Conservation (phyloP, 306 rosid species). For the Sophora flavescens region DNA sequence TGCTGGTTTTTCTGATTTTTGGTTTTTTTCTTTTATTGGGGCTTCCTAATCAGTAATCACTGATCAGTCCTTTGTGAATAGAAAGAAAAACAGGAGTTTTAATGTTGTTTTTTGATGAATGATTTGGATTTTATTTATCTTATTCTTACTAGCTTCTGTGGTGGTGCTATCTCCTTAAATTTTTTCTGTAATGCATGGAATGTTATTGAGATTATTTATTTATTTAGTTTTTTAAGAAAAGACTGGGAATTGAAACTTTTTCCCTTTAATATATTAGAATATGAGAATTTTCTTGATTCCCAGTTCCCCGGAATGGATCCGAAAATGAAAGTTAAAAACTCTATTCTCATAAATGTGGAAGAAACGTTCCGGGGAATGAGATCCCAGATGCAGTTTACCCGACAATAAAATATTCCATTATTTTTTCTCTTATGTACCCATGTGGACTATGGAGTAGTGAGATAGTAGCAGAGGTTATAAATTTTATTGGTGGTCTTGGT, state of each 20-base stretch:
- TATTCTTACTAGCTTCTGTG: neutral
- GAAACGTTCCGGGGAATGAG: too few species aligned
- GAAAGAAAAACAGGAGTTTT: neutral
- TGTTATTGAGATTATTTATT: neutral
- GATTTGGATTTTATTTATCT: slow-evolving; percentile 2
- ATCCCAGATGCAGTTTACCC: too few species aligned
- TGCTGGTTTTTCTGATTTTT: slow-evolving; percentile 13
- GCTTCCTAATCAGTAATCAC: slow-evolving; percentile 3
- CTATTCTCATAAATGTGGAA: too few species aligned
- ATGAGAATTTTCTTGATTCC: neutral
- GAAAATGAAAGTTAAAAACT: too few species aligned
- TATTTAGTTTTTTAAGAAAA: neutral
- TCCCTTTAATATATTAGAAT: neutral
- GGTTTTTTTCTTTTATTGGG: slow-evolving; percentile 3
- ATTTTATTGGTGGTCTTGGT: too few species aligned
- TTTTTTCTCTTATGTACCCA: too few species aligned
- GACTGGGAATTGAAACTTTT: neutral
- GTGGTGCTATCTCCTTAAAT: neutral
- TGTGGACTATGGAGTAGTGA: too few species aligned
- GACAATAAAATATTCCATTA: too few species aligned
- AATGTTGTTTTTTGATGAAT: neutral
- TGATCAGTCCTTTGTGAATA: slow-evolving; percentile 5
- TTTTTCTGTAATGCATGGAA: slow-evolving; percentile 2
- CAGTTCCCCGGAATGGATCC: neutral
- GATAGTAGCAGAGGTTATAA: too few species aligned